Percentiles rank a stretch among this genome's conserved stretches.
Evolutionary conservation across 2,329 filamentous ascomycete species (phyloP).

Genomic region (Fusarium coicis): DNA sequence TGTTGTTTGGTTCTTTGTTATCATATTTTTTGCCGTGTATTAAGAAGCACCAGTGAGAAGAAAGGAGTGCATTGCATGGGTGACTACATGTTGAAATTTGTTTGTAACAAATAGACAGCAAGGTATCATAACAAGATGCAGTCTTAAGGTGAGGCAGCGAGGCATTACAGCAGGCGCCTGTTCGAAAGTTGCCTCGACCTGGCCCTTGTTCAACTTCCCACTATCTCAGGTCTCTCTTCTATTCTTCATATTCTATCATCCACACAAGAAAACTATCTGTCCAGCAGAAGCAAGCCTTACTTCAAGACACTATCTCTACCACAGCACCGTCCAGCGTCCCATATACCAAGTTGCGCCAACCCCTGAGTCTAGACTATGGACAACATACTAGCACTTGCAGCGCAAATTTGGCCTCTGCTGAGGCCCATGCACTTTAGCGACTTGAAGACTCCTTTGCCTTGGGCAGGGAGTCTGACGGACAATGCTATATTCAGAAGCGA

Average conservation of each 20-base stretch:
- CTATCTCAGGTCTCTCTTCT: not conserved
- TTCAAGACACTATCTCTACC: accelerated
- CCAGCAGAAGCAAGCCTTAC: not conserved
- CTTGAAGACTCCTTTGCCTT: not conserved
- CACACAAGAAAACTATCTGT: not conserved
- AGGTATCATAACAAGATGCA: not conserved
- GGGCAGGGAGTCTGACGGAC: not conserved
- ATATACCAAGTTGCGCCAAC: not conserved
- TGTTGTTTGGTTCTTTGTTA: not conserved
- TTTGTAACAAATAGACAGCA: not conserved
- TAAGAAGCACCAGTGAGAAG: not conserved
- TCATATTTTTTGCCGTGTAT: not conserved
- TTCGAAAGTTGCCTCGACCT: not conserved
- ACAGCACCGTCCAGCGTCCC: not conserved
- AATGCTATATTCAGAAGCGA: not conserved
- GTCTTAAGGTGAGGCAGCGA: not conserved
- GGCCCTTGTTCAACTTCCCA: not conserved
- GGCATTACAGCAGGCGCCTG: too few species aligned
- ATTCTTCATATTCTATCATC: not conserved
- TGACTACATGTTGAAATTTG: not conserved
- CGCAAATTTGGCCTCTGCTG: not conserved
- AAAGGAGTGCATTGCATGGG: not conserved
- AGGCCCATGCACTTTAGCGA: accelerated
- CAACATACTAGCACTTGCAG: not conserved
- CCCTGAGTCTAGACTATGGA: not conserved